Base-by-base conservation (phyloP, 495 filamentous ascomycete genomes). In the Saxophila tyrrhenica region DNA sequence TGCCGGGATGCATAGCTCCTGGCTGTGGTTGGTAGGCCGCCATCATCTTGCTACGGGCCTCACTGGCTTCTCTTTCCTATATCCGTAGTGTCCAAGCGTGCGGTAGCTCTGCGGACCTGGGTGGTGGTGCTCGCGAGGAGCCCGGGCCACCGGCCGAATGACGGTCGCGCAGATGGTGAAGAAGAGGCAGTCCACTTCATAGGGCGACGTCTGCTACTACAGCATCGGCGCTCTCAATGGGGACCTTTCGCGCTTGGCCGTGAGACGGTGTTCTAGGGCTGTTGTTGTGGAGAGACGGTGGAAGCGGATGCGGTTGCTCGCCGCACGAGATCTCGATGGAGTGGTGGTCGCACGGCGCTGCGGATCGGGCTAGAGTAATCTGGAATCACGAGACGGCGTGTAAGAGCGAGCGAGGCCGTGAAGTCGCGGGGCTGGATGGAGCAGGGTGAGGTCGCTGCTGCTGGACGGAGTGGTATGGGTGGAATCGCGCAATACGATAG, bases 21-120 rank as follows among this genome's bases (percentile, higher is more conserved):
- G 76, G 79, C 73, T 82, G 85, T 72, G 77, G 82, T 69, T 81
- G 75, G 71, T 82, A 88, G 52, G 76, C 54, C 29, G 66, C 59
- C 64, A 70, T 70, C 66, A 67, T 69, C 56, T 64, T 70, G 57
- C 32, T 38, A 35, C 8, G 10, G 25, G 21, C 20, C 21, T 9
- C n/a, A n/a, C n/a, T n/a, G n/a, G n/a, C 35, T 39, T 9, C n/a
- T n/a, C 35, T n/a, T 9, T 39, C n/a, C 35, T 39, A 9, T 39
- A n/a, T 9, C n/a, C n/a, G n/a, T 23, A 25, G 5, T 25, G 10
- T 48, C 25, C 41, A 44, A n/a, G 15, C 45, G 45, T 48, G 21
- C 13, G 25, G 25, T 49, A 24, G 22, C 16, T 42, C 13, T 25
- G 7, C 13, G 13, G 29, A 35, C 7, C 29, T 7, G 7, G 41